These are phyloP conservation scores for Suhomyces canberraensis DNA, from an alignment of 805 yeast genomes.

Conservation along the genomic window DNA sequence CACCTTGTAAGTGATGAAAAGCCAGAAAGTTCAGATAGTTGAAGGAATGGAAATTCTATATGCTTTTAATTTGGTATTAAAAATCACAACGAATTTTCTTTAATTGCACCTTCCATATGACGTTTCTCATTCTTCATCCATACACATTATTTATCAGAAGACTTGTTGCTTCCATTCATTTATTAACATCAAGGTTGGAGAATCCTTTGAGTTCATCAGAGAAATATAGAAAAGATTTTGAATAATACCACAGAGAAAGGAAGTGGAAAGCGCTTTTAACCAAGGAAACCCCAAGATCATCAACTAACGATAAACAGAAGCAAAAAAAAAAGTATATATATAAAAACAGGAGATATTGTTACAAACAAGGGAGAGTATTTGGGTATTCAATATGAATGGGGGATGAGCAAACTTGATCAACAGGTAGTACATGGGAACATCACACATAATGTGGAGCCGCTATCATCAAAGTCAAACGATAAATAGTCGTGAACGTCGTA, in stretches of 20 bases:
- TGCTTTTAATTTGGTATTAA: too few relatives aligned
- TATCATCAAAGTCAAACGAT: constrained; percentile 2
- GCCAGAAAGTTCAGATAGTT: too few relatives aligned
- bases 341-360: neutral
- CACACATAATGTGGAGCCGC: constrained; percentile 1
- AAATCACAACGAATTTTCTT: too few relatives aligned
- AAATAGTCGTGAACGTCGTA: constrained; percentile 1
- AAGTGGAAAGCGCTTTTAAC: constrained; percentile 1
- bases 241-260: constrained; percentile 5
- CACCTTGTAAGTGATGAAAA: too few relatives aligned
- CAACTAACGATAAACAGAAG: neutral
- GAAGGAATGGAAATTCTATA: too few relatives aligned
- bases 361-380: neutral
- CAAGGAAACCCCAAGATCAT: constrained; percentile 2
- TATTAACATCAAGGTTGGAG: constrained; percentile 2
- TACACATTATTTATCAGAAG: constrained; percentile 1
- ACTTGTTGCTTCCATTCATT: constrained; percentile 1
- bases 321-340: neutral
- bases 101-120: too few relatives aligned
- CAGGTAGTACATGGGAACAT: neutral
- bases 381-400: neutral
- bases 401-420: neutral
- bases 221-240: constrained; percentile 3
- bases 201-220: constrained; percentile 3
- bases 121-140: too few relatives aligned